Percentiles rank a stretch among this genome's conserved stretches.
phyloP scores from a whole-genome alignment of 306 rosid species.

The Benincasa hispida region DNA sequence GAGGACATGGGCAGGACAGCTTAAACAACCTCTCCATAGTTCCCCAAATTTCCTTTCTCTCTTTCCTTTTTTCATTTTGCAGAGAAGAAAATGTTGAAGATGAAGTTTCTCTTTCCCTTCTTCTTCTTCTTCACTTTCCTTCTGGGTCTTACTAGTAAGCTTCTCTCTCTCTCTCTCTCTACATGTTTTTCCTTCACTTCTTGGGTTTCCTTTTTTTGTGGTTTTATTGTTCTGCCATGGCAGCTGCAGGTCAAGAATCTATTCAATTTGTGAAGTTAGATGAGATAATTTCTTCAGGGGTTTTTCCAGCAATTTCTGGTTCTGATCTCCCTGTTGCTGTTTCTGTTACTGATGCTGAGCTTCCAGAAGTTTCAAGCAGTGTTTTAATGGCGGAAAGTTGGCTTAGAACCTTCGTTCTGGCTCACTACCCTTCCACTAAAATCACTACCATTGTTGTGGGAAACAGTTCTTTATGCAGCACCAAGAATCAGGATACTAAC shows the following conservation, averaged over 20 bases:
- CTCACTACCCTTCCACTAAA: slow-evolving; percentile 48
- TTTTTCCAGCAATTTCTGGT: slow-evolving; percentile 8
- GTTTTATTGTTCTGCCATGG: not conserved
- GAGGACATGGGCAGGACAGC: not conserved
- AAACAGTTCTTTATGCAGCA: slow-evolving; percentile 25
- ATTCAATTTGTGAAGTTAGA: slow-evolving; percentile 31
- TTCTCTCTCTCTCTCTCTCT: not conserved
- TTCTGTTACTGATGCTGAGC: slow-evolving; percentile 26
- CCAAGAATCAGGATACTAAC: slow-evolving; percentile 7
- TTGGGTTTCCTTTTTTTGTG: not conserved
- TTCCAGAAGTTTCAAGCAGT: slow-evolving; percentile 38
- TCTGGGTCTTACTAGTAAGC: slow-evolving; percentile 13
- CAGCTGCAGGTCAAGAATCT: slow-evolving; percentile 46
- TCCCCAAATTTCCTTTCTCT: not conserved
- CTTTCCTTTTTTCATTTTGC: not conserved
- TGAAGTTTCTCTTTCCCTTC: not conserved
- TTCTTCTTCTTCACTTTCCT: not conserved
- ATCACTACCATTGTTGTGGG: slow-evolving; percentile 63
- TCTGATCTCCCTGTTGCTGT: slow-evolving; percentile 46
- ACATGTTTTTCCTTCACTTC: not conserved
- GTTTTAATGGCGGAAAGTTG: slow-evolving; percentile 57
- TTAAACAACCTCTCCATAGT: not conserved
- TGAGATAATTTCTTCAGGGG: slow-evolving; percentile 23
- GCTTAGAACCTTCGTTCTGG: slow-evolving; percentile 51
- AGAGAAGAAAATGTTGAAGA: slow-evolving; percentile 2